These are phyloP conservation scores for Diaporthe sp. DNA, from an alignment of 2,329 filamentous ascomycete species.

Conservation along the genomic window DNA sequence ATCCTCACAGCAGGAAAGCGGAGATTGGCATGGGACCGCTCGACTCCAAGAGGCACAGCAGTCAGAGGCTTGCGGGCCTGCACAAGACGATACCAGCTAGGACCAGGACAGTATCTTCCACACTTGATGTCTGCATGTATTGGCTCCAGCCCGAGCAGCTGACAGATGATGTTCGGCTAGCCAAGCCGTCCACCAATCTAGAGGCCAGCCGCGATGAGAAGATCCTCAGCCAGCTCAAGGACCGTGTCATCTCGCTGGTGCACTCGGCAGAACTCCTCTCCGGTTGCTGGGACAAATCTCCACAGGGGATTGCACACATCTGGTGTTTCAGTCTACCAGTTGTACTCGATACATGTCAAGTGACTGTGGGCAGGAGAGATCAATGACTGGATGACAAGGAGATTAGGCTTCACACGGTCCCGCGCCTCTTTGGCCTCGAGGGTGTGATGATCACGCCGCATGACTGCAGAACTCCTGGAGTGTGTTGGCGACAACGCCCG, in stretches of 20 bases:
- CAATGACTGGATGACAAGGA: background rate
- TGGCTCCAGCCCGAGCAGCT: background rate
- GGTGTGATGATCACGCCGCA: slow-evolving; percentile 30
- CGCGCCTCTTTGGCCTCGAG: background rate
- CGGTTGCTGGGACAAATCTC: background rate
- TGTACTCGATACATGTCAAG: slow-evolving; percentile 21
- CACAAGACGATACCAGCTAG: background rate
- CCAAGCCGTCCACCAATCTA: background rate
- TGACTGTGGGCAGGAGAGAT: background rate
- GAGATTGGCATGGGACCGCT: background rate
- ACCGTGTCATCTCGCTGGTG: background rate
- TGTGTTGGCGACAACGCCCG: background rate
- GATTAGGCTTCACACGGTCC: slow-evolving; percentile 14
- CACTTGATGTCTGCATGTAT: background rate
- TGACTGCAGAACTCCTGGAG: slow-evolving; percentile 7
- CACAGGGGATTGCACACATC: background rate
- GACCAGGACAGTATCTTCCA: slow-evolving; percentile 3
- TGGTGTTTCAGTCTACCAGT: slow-evolving; percentile 10
- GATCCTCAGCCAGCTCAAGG: background rate
- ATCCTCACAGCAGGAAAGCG: slow-evolving; percentile 8
- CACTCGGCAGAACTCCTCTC: background rate
- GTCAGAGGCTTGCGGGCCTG: background rate
- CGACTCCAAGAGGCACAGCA: slow-evolving; percentile 14
- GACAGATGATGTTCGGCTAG: background rate
- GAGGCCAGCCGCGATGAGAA: background rate